Evolutionary conservation across 1,284 basidiomycete species (phyloP), one percentile per base, ranked within the genome.

Genomic region (Afroboletus lepidellus): DNA sequence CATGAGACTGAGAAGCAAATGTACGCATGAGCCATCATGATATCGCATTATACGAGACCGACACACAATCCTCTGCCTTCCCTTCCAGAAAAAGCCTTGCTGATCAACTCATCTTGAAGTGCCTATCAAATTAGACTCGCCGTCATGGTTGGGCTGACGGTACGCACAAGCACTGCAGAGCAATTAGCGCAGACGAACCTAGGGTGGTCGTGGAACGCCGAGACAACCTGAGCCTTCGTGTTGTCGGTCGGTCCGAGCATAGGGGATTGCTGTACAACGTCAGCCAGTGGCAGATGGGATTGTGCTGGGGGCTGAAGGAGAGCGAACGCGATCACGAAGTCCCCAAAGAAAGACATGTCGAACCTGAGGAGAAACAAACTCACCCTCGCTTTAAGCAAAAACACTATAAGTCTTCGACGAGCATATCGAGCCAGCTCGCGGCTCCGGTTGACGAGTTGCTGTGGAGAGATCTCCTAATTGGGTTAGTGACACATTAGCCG

Each of bases 31-130:
- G 30, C 32, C 32, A 38, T 33, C 16, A 8, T 24, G 18, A 33
- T 23, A 38, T 20, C 20, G 8, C 5, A 20, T 41, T 29, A n/a
- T 32, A 12, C 15, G 37, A 20, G 37, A 48, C 48, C 18, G 20
- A 81, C 86, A 70, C 60, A 83, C 87, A 83, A 92, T 59, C 90
- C 91, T 54, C 88, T 77, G 1, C 91, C 92, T 54, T 93, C 90
- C 57, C 92, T 73, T 1, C 91, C 91, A 21, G 87, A 87, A 73
- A 94, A 94, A 0, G 88, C 74, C 66, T 93, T 93, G 71, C 87
- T 90, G 58, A 94, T 89, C 11, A 92, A 71, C 59, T 94, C 91
- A 62, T 93, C 91, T 69, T 93, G 88, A n/a, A 91, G 74, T 20
- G 84, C 79, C 87, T 90, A 56, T 18, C 51, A 23, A 51, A 16